phyloP scores from a whole-genome alignment of 768 basidiomycete species.

The Suillus sp. region DNA sequence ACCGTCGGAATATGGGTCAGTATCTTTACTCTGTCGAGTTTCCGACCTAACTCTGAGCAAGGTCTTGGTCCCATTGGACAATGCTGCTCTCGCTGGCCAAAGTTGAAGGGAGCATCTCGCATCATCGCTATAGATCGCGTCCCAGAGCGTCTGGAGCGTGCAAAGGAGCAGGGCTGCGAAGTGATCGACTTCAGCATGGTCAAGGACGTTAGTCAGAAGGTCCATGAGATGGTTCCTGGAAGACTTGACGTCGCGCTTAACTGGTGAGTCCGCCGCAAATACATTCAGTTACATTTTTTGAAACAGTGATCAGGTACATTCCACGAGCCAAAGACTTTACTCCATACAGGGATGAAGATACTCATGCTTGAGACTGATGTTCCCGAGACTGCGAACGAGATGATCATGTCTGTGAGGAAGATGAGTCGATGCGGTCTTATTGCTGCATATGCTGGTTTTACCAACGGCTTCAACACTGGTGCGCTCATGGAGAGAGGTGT shows the following conservation, averaged over 20 bases:
- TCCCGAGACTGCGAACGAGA: slow-evolving; percentile 61
- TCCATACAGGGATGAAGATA: slow-evolving; percentile 69
- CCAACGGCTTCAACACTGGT: slow-evolving; percentile 70
- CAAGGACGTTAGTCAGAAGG: slow-evolving; percentile 48
- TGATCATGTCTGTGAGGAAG: slow-evolving; percentile 52
- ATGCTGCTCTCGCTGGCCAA: slow-evolving; percentile 59
- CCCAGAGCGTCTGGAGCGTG: slow-evolving; percentile 49
- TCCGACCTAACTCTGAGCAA: slow-evolving; percentile 28
- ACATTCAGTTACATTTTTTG: not conserved
- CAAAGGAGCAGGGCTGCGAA: slow-evolving; percentile 53
- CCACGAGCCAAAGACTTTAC: slow-evolving; percentile 66
- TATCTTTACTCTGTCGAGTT: not conserved
- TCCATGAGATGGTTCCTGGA: slow-evolving; percentile 61
- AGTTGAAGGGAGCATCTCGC: slow-evolving; percentile 67
- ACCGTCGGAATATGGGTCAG: slow-evolving; percentile 69
- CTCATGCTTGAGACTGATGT: slow-evolving; percentile 78
- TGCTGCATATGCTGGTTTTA: slow-evolving; percentile 67
- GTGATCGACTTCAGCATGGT: slow-evolving; percentile 56
- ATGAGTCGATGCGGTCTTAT: slow-evolving; percentile 64
- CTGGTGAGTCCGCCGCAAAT: slow-evolving; percentile 35
- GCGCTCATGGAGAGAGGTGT: slow-evolving; percentile 80
- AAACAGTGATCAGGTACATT: slow-evolving; percentile 47
- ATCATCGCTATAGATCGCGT: slow-evolving; percentile 74
- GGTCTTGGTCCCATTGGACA: slow-evolving; percentile 70
- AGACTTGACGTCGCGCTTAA: slow-evolving; percentile 69